Conservation (phyloP, 2,329 filamentous ascomycete species). For the Phyllosticta citribraziliensis region DNA sequence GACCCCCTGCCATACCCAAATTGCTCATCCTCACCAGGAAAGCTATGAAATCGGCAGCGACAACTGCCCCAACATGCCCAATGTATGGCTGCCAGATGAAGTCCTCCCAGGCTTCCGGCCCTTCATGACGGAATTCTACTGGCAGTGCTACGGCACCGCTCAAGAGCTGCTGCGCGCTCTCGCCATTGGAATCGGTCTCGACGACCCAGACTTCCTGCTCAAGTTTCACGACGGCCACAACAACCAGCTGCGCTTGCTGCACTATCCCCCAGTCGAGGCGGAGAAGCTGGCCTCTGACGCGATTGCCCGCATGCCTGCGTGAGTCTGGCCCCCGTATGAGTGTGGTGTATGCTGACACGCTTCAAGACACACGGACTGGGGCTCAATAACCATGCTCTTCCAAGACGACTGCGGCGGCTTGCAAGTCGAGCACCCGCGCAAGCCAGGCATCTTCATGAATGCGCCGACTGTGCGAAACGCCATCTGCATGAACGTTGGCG, state of each 20-base stretch:
- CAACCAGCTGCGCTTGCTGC: conserved; percentile 51
- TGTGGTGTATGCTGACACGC: too few species aligned
- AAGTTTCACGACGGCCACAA: conserved; percentile 45
- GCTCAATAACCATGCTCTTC: conserved; percentile 31
- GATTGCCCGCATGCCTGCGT: conserved; percentile 39
- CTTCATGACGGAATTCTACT: conserved; percentile 43
- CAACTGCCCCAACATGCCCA: conserved; percentile 31
- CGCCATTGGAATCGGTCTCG: conserved; percentile 38
- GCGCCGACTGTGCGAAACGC: conserved; percentile 3
- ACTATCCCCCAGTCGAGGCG: conserved; percentile 44
- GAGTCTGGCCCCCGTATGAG: too few species aligned
- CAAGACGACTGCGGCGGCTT: conserved; percentile 49
- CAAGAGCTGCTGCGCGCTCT: conserved; percentile 38
- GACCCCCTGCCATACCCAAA: not conserved
- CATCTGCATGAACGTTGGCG: conserved; percentile 8
- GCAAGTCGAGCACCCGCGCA: conserved; percentile 26
- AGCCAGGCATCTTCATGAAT: not conserved
- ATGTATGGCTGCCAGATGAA: conserved; percentile 40
- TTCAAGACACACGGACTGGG: conserved; percentile 41
- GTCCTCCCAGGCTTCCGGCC: conserved; percentile 35
- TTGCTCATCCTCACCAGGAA: conserved; percentile 12
- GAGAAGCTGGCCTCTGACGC: conserved; percentile 33
- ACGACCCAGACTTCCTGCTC: conserved; percentile 36
- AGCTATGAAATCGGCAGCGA: conserved; percentile 39
- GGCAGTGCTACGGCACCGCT: conserved; percentile 35